These are phyloP conservation scores for Auricularia auricula-judae DNA, from an alignment of 768 basidiomycete species.

Conservation along the genomic window DNA sequence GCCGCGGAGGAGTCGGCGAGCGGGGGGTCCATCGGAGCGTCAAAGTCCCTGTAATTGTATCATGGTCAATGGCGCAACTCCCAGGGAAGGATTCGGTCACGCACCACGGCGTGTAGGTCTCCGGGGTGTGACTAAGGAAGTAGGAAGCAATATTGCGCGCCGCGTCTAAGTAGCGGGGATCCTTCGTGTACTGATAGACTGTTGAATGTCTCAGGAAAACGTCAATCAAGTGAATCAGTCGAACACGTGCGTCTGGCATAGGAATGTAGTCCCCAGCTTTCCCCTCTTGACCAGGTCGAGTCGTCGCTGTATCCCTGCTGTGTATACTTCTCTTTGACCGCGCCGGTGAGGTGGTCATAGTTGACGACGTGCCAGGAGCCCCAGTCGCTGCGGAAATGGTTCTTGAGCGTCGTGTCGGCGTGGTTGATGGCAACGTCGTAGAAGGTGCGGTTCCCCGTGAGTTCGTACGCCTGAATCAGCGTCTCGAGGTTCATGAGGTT, in stretches of 20 bases:
- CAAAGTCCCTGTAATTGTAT: slow-evolving; percentile 2
- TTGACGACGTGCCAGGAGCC: slow-evolving; percentile 32
- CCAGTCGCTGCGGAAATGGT: slow-evolving; percentile 40
- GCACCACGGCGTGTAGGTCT: background rate
- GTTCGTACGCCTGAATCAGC: slow-evolving; percentile 3
- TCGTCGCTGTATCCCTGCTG: slow-evolving; percentile 50
- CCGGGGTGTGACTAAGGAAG: slow-evolving; percentile 2
- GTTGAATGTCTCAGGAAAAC: background rate
- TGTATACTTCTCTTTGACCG: slow-evolving; percentile 44
- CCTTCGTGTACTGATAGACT: slow-evolving; percentile 4
- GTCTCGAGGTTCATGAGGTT: slow-evolving; percentile 69
- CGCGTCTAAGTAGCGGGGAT: background rate
- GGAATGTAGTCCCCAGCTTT: slow-evolving; percentile 62
- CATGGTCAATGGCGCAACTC: background rate
- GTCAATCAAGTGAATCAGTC: too few species aligned
- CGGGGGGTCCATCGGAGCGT: background rate
- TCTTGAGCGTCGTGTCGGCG: slow-evolving; percentile 53
- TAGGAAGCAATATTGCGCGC: slow-evolving; percentile 3
- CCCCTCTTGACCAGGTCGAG: slow-evolving; percentile 61
- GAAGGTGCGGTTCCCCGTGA: slow-evolving; percentile 50
- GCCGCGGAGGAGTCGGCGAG: slow-evolving; percentile 4
- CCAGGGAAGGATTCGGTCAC: background rate
- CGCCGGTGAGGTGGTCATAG: slow-evolving; percentile 54
- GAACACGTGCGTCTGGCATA: slow-evolving; percentile 48
- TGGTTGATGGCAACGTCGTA: slow-evolving; percentile 51